Percentiles rank a stretch among this genome's conserved stretches.
phyloP scores from a whole-genome alignment of 805 yeast genomes.

The Trichomonascus vanleenenianus region DNA sequence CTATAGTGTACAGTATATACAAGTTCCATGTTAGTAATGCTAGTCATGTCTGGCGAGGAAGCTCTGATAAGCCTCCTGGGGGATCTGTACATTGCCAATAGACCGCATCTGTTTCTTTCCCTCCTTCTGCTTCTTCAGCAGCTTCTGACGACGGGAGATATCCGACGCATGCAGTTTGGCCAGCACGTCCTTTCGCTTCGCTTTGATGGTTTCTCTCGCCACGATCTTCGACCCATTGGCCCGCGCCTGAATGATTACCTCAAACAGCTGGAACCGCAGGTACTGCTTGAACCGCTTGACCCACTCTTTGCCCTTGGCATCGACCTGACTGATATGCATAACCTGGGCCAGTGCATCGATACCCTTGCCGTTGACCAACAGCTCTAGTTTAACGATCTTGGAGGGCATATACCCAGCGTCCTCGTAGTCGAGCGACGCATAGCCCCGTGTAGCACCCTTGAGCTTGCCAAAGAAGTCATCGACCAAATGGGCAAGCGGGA shows the following conservation, averaged over 20 bases:
- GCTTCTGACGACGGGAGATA: conserved; percentile 79
- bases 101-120: conserved; percentile 83
- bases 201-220: conserved; percentile 90
- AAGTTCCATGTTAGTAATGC: conserved; percentile 7
- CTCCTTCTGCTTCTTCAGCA: conserved; percentile 81
- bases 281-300: conserved; percentile 76
- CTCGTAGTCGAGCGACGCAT: conserved; percentile 90
- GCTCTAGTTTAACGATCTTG: conserved; percentile 78
- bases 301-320: conserved; percentile 67
- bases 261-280: conserved; percentile 76
- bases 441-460: conserved; percentile 84
- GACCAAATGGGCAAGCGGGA: conserved; percentile 84
- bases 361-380: conserved; percentile 79
- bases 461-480: conserved; percentile 94
- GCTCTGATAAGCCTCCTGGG: conserved; percentile 84
- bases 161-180: conserved; percentile 92
- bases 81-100: conserved; percentile 68
- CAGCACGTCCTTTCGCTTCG: conserved; percentile 89
- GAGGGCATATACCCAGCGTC: conserved; percentile 80
- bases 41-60: conserved; percentile 39
- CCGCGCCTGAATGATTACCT: conserved; percentile 85
- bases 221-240: conserved; percentile 63
- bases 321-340: conserved; percentile 75
- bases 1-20: conserved; percentile 5
- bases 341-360: conserved; percentile 91